phyloP scores from a whole-genome alignment of 1,284 basidiomycete species.

The Inonotus obliquus region DNA sequence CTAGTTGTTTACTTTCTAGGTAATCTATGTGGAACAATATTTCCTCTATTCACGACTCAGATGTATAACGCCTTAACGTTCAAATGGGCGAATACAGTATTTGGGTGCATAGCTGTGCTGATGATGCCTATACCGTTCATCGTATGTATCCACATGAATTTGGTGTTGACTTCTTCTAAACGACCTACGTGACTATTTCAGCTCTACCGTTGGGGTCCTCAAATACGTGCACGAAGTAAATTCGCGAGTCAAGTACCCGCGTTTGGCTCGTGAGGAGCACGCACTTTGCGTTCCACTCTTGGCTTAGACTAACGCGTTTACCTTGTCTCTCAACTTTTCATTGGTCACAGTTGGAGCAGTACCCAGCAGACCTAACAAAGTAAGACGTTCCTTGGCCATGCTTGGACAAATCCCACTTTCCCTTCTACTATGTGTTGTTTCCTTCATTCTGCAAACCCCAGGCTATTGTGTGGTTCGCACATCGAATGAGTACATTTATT shows the following conservation, averaged over 20 bases:
- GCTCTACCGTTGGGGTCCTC: conserved; percentile 58
- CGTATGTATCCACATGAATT: conserved; percentile 35
- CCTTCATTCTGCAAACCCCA: no score
- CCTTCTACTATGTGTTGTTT: no score
- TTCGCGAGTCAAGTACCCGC: conserved; percentile 36
- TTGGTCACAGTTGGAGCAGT: no score
- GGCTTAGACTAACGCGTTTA: no score
- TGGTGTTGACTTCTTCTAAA: background rate
- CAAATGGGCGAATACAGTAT: conserved; percentile 68
- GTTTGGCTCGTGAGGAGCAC: conserved; percentile 9
- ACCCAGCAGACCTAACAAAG: no score
- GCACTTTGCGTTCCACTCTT: no score
- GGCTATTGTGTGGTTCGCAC: no score
- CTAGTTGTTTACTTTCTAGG: conserved; percentile 32
- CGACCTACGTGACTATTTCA: conserved; percentile 29
- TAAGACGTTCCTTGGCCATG: no score
- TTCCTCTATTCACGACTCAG: conserved; percentile 61
- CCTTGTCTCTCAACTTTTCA: no score
- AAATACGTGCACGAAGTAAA: conserved; percentile 56
- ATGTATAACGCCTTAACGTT: conserved; percentile 60
- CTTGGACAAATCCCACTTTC: no score
- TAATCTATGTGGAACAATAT: conserved; percentile 52
- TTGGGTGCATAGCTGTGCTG: conserved; percentile 53
- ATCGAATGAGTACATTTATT: no score
- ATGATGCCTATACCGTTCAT: conserved; percentile 64